These are phyloP conservation scores for Selaginella moellendorffii DNA, from an alignment of 75 land plant genomes.

Conservation along the genomic window DNA sequence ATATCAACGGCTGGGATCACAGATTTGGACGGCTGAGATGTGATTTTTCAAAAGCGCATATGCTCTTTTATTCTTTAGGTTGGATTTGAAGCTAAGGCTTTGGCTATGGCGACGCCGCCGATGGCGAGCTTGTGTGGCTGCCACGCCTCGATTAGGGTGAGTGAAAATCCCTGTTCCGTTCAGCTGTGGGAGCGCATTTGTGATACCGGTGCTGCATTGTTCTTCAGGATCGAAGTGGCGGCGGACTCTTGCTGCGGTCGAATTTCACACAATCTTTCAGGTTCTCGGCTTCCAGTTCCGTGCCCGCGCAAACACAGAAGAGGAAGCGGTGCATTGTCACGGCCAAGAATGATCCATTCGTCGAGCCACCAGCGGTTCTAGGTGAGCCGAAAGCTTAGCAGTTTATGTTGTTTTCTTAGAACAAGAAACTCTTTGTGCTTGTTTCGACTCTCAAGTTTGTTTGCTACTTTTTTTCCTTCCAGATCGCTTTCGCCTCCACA, in stretches of 20 bases:
- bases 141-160: no score
- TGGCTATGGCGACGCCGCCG: no score
- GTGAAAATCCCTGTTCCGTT: no score
- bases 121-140: no score
- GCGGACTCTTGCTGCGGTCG: background rate
- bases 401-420: background rate
- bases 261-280: background rate
- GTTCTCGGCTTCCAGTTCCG: background rate
- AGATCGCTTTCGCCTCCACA: slow-evolving; percentile 56
- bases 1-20: no score
- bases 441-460: background rate
- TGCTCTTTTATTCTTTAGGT: no score
- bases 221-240: background rate
- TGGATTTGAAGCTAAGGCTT: no score
- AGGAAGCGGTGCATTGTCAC: background rate
- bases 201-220: no score
- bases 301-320: background rate
- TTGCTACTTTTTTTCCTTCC: background rate
- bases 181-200: no score
- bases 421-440: background rate
- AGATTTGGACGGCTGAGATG: no score
- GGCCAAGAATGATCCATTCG: background rate
- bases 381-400: background rate
- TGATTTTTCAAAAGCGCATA: no score
- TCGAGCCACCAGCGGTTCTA: background rate